Evolutionary conservation across 257 asterid genomes (phyloP), one percentile per base, ranked within the genome.

Genomic region (Solanum bukasovii): DNA sequence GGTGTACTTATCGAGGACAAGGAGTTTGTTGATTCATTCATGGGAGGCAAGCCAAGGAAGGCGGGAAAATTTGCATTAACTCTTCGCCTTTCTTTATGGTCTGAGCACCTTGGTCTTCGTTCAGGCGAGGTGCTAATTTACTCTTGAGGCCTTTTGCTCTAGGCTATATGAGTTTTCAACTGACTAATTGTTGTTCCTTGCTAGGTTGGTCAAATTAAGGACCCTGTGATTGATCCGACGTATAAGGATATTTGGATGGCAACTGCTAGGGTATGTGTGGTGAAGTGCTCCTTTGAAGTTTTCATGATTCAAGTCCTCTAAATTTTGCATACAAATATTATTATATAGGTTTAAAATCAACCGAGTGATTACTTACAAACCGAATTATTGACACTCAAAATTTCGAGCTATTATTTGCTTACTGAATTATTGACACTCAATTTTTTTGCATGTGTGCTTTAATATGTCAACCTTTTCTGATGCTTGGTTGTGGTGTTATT

Each of bases 211-310:
- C 95, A 89, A 93, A 92, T 97, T 87, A 88, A 90, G 86, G 99
- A 97, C 89, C 99, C 99, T 3, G 94, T 97, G 87, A 83, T 91
- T 67, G 98, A 96, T 87, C 92, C 98, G 71, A 97, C 98, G 84
- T 97, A 97, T 89, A 97, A 93, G 89, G 94, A 96, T 92, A 93
- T 95, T 89, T 97, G 99, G 99, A 96, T 94, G 98, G 94, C 98
- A 67, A 93, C 98, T 86, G 99, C 99, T 73, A 96, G 92, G 98
- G 99, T 97, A 88, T 91, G 92, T 49, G 84, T 67, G n/a, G 1
- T 42, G 35, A 73, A 61, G 59, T 87, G 14, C 79, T 73, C 52
- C 81, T 87, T 35, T 27, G 75, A 87, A 52, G 49, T 46, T 82
- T 82, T 82, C 70, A 46, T 49, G 85, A 81, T 81, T 82, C 6